Evolutionary conservation across 1,284 basidiomycete species (phyloP), one percentile per base, ranked within the genome.

Genomic region (Cystobasidium pallidum): DNA sequence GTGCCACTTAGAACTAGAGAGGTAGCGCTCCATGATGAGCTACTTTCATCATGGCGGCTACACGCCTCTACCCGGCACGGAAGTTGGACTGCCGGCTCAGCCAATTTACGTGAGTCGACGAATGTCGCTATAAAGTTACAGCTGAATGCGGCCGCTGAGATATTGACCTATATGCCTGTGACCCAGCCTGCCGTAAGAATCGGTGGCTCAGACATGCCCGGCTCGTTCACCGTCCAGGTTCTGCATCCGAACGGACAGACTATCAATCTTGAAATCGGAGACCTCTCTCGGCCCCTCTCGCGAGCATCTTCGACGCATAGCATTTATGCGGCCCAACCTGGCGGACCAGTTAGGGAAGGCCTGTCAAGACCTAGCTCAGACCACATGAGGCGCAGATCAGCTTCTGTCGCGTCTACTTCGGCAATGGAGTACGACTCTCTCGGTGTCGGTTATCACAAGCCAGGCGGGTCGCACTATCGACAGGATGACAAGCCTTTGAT

Each of bases 201-300:
- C 32, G 62, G 62, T 36, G 62, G 62, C 34, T 64, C 62, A 8
- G 62, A 64, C 17, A 34, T 64, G 47, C 62, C 62, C 24, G 62
- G 62, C 47, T 43, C 45, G 19, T 51, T 64, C 62, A 64, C 47
- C 19, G 15, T 64, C 2, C 62, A 64, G 51, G 43, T 64, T 21
- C 15, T 64, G 30, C 62, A 64, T 30, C 62, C 62, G 19, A 64
- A 64, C 34, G 62, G 62, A 30, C 62, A 64, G 62, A 64, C 62
- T 51, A 64, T 64, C 62, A 64, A 51, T 28, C 26, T 64, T 6
- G 62, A 64, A 51, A 36, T 64, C 19, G 62, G 62, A 47, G 62
- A 64, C 47, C 47, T 64, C 45, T 49, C 43, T 19, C 43, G 62
- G 26, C 62, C 62, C 30, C 62, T 64, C 30, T 64, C 62, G 45